A percentile compares a stretch with the other conserved stretches of the same genome.
phyloP scores from a whole-genome alignment of 768 basidiomycete species.

The Pisolithus microcarpus region DNA sequence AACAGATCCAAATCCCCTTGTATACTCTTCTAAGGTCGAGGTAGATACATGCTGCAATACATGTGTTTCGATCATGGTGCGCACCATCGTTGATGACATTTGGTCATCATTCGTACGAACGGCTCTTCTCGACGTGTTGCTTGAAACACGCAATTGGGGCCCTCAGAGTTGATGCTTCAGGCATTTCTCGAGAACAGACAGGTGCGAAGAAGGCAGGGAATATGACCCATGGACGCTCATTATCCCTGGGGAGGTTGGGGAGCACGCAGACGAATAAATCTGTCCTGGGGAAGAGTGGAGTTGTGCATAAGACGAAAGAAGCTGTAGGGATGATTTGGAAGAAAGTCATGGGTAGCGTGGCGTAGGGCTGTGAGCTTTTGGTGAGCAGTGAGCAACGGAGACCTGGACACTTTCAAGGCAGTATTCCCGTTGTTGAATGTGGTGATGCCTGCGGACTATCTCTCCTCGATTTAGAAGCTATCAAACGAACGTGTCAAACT shows the following conservation, averaged over 20 bases:
- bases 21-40: conserved; percentile 59
- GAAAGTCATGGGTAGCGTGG: conserved; percentile 23
- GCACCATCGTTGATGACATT: conserved; percentile 48
- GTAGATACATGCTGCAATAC: conserved; percentile 71
- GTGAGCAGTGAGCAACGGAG: too few relatives aligned
- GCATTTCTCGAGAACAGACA: conserved; percentile 53
- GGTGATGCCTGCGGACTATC: too few relatives aligned
- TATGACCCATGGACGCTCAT: conserved; percentile 21
- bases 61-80: conserved; percentile 52
- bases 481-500: too few relatives aligned
- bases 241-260: conserved; percentile 48
- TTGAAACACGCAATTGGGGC: conserved; percentile 85
- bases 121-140: conserved; percentile 53
- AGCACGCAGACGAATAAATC: conserved; percentile 88
- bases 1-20: conserved; percentile 54
- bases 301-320: conserved; percentile 33
- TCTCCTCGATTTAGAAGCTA: too few relatives aligned
- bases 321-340: conserved; percentile 23
- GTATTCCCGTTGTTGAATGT: too few relatives aligned
- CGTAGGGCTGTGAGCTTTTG: background rate
- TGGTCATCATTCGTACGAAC: conserved; percentile 8
- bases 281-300: conserved; percentile 69
- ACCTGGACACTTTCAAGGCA: background rate
- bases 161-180: conserved; percentile 53
- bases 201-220: conserved; percentile 13